Evolutionary conservation across 2,329 filamentous ascomycete species (phyloP).

Genomic region (Calonectria pauciramosa): DNA sequence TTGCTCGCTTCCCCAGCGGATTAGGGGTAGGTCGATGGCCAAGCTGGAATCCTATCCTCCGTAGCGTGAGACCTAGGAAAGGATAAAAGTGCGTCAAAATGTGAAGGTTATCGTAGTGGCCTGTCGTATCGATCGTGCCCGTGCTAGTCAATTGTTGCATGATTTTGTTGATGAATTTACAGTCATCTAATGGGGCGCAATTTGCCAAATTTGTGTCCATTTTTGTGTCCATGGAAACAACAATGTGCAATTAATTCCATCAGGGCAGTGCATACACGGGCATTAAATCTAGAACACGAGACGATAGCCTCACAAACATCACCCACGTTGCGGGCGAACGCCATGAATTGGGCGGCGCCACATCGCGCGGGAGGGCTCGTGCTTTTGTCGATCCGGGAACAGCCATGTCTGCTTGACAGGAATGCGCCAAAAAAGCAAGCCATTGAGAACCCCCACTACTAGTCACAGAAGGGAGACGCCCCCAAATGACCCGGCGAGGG

Average conservation of each 20-base stretch:
- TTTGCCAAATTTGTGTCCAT: too few relatives aligned
- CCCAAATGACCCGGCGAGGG: neutral
- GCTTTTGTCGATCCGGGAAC: constrained; percentile 18
- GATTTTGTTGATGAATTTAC: neutral
- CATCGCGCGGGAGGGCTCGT: constrained; percentile 29
- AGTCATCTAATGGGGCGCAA: neutral
- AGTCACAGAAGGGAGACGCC: constrained; percentile 11
- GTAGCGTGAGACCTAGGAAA: constrained; percentile 21
- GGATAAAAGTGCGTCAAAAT: constrained; percentile 18
- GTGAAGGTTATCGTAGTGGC: neutral
- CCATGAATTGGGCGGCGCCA: constrained; percentile 25
- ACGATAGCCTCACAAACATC: neutral
- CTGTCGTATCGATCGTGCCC: neutral
- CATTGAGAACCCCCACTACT: constrained; percentile 4
- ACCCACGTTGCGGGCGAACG: neutral
- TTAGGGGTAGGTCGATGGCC: constrained; percentile 21
- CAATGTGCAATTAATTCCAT: neutral
- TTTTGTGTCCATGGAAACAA: neutral
- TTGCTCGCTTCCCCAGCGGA: neutral
- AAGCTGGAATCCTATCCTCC: constrained; percentile 30
- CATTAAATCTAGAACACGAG: neutral
- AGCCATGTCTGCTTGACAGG: constrained; percentile 23
- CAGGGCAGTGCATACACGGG: neutral
- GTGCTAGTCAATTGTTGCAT: neutral
- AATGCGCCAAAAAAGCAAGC: constrained; percentile 37